Conservation (phyloP, 2,329 filamentous ascomycete species). For the Pseudogymnoascus pannorum region DNA sequence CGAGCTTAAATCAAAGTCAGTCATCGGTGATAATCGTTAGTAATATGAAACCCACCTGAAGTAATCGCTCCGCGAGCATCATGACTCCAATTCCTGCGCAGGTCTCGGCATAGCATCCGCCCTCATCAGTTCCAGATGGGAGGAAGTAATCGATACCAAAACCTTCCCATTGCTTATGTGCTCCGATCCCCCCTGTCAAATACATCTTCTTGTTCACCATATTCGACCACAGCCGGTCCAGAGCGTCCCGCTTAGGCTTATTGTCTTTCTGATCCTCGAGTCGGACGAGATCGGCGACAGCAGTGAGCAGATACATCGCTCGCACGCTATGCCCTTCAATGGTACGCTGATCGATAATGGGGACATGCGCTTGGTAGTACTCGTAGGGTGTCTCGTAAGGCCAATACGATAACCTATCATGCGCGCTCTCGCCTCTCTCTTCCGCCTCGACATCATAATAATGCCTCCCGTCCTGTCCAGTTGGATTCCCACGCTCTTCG, state of each 20-base stretch:
- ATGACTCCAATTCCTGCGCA: conserved; percentile 53
- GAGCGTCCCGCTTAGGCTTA: conserved; percentile 24
- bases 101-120: conserved; percentile 56
- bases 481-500: conserved; percentile 47
- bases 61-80: conserved; percentile 50
- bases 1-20: conserved; percentile 29
- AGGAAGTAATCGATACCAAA: conserved; percentile 54
- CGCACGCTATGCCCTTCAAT: conserved; percentile 54
- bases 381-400: conserved; percentile 34
- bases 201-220: conserved; percentile 58
- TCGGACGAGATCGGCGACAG: conserved; percentile 46
- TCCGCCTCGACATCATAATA: conserved; percentile 50
- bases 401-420: conserved; percentile 41
- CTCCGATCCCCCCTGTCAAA: conserved; percentile 53
- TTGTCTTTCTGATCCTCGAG: conserved; percentile 23
- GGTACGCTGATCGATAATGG: conserved; percentile 45
- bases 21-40: conserved; percentile 5
- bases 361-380: conserved; percentile 51
- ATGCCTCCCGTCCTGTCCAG: conserved; percentile 40
- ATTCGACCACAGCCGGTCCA: conserved; percentile 48
- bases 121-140: conserved; percentile 51
- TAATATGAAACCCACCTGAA: conserved; percentile 34
- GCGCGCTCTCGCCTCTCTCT: conserved; percentile 41
- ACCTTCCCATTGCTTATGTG: conserved; percentile 50
- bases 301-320: conserved; percentile 53